Evolutionary conservation across 352 stramenopile genomes (phyloP).

Genomic region (Phytophthora cajani): DNA sequence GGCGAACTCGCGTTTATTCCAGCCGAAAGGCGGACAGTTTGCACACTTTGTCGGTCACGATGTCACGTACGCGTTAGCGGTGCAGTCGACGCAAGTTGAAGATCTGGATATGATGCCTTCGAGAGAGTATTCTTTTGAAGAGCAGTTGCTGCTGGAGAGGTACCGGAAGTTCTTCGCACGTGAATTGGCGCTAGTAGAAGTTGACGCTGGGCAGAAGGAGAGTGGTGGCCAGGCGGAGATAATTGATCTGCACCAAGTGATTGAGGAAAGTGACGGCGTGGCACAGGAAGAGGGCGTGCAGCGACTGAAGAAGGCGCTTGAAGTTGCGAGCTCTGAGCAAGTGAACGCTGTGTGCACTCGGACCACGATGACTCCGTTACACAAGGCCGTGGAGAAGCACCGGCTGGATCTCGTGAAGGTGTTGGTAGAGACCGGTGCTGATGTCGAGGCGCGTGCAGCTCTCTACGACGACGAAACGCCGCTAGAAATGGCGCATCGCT

Average conservation of each 20-base stretch:
- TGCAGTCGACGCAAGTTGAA: constrained; percentile 45
- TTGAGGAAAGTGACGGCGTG: constrained; percentile 43
- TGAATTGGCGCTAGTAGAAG: constrained; percentile 44
- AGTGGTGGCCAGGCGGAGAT: constrained; percentile 6
- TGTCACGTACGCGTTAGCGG: constrained; percentile 60
- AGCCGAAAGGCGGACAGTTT: constrained; percentile 42
- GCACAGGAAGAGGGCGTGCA: constrained; percentile 9
- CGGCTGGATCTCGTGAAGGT: constrained; percentile 50
- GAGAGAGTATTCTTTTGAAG: constrained; percentile 58
- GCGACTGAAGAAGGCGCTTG: constrained; percentile 23
- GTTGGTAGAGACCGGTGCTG: too few species aligned
- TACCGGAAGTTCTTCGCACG: constrained; percentile 55
- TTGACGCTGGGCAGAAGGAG: constrained; percentile 15
- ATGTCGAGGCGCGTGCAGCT: too few species aligned
- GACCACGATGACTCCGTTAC: constrained; percentile 68
- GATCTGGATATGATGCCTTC: constrained; percentile 46
- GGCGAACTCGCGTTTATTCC: constrained; percentile 55
- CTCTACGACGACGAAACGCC: too few species aligned
- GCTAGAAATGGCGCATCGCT: constrained; percentile 58
- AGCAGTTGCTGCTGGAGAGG: constrained; percentile 64
- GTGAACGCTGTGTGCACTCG: constrained; percentile 57
- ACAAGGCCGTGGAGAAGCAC: constrained; percentile 73
- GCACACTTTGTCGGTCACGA: constrained; percentile 69
- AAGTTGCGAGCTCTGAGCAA: constrained; percentile 18
- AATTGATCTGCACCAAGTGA: constrained; percentile 50